Evolutionary conservation across 2,329 filamentous ascomycete genomes (phyloP).

Genomic region (Escovopsis sp.): DNA sequence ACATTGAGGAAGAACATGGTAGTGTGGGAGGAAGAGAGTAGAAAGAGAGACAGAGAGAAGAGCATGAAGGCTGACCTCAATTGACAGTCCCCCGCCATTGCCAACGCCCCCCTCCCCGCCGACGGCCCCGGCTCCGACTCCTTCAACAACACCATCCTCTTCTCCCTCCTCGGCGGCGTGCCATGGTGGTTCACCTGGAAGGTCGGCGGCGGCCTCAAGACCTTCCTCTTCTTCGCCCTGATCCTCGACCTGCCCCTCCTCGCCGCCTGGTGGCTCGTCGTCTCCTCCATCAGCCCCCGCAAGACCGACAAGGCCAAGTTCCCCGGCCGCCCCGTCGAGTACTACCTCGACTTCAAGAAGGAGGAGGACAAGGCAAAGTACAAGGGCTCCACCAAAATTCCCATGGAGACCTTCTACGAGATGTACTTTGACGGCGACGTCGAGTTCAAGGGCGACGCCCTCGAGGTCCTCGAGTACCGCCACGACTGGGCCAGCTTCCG

Average conservation of each 20-base stretch:
- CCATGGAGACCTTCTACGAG: slow-evolving; percentile 89
- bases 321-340: slow-evolving; percentile 74
- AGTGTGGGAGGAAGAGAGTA: no score
- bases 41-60: no score
- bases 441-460: slow-evolving; percentile 83
- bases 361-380: slow-evolving; percentile 48
- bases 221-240: slow-evolving; percentile 72
- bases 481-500: slow-evolving; percentile 95
- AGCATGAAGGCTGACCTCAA: no score
- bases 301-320: slow-evolving; percentile 84
- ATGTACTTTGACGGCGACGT: slow-evolving; percentile 95
- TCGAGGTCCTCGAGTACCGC: slow-evolving; percentile 83
- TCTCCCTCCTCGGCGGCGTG: slow-evolving; percentile 51
- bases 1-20: no score
- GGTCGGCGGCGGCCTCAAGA: slow-evolving; percentile 73
- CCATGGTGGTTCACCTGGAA: slow-evolving; percentile 76
- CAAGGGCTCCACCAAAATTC: slow-evolving; percentile 63
- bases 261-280: slow-evolving; percentile 63
- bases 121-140: slow-evolving; percentile 70
- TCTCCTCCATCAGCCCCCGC: slow-evolving; percentile 70
- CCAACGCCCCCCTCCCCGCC: slow-evolving; percentile 86
- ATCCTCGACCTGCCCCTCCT: slow-evolving; percentile 69
- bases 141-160: slow-evolving; percentile 73
- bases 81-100: slow-evolving; percentile 50
- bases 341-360: slow-evolving; percentile 76